Evolutionary conservation across 1,284 basidiomycete genomes (phyloP), one percentile per base, ranked within the genome.

Genomic region (Neonothopanus nambi): DNA sequence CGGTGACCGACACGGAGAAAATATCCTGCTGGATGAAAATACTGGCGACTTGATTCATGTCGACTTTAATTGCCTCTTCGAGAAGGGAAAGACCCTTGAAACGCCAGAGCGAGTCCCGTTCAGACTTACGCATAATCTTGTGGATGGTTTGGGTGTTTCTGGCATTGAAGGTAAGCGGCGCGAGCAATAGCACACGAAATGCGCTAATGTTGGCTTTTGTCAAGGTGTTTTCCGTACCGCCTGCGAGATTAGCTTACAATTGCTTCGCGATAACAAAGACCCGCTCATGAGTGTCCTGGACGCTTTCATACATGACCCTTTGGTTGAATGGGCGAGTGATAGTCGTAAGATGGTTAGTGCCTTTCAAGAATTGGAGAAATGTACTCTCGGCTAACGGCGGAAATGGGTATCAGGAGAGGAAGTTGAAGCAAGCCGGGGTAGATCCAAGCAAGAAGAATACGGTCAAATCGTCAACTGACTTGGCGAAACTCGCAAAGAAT

Each of bases 41-140:
- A 90, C 87, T 0, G 97, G 97, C 3, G 95, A 98, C 65, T 85
- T 91, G 2, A 90, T 99, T 2, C 97, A 99, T 63, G 95, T 99
- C 45, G 97, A 99, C 70, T 93, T 99, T 63, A 98, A 99, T 68
- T 98, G 95, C 72, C 77, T 99, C 11, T 99, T 99, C 63, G 97
- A 99, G 62, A 96, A 94, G 89, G 95, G 93, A 1, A 92, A 91
- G 73, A 81, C 81, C 2, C 81, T 99, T 42, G 93, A 96, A 63
- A 89, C 92, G 2, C 91, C 93, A 0, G 97, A 99, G 68, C 81
- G 87, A 28, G 94, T 99, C 0, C 96, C 97, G 0, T 99, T 99
- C 77, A 82, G 97, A 49, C 77, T 99, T 38, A 98, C 97, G 4
- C 92, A 95, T 59, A 99, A 99, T 66, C 75, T 98, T 62, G 83